These are phyloP conservation scores for Entonaema liquescens DNA, from an alignment of 495 filamentous ascomycete species.

Conservation along the genomic window DNA sequence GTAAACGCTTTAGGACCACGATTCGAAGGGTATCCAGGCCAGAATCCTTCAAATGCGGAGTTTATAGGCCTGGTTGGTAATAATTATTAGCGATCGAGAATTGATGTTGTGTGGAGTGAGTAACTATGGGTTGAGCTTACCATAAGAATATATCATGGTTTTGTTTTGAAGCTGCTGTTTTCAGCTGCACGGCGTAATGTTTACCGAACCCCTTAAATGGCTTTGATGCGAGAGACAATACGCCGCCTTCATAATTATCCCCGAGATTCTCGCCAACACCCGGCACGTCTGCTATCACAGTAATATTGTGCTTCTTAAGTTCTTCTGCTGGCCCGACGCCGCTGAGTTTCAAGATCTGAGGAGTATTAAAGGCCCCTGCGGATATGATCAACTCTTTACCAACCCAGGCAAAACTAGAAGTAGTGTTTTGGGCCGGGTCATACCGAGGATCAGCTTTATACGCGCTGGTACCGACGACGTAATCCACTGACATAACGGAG, in stretches of 20 bases:
- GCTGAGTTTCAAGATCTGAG: slow-evolving; percentile 64
- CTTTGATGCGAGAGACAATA: slow-evolving; percentile 38
- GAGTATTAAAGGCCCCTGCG: slow-evolving; percentile 65
- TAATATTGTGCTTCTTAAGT: slow-evolving; percentile 57
- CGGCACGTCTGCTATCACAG: slow-evolving; percentile 57
- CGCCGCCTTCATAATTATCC: slow-evolving; percentile 59
- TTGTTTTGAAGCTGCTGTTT: slow-evolving; percentile 40
- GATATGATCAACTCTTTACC: slow-evolving; percentile 61
- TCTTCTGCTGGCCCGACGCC: slow-evolving; percentile 63
- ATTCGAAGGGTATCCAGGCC: slow-evolving; percentile 42
- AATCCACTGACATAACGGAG: slow-evolving; percentile 51
- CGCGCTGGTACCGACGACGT: slow-evolving; percentile 47
- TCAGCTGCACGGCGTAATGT: slow-evolving; percentile 42
- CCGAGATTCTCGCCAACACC: slow-evolving; percentile 65
- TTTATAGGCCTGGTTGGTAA: slow-evolving; percentile 41
- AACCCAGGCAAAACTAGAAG: slow-evolving; percentile 32
- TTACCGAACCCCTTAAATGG: slow-evolving; percentile 24
- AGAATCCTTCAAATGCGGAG: slow-evolving; percentile 49
- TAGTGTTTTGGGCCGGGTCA: slow-evolving; percentile 35
- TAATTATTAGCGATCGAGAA: background rate
- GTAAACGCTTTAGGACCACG: slow-evolving; percentile 26
- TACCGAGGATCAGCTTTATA: slow-evolving; percentile 55
- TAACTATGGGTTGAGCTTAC: slow-evolving; percentile 15
- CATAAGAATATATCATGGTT: slow-evolving; percentile 37
- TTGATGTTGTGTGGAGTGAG: background rate